These are phyloP conservation scores for Lentinula boryana DNA, from an alignment of 768 basidiomycete species.

Conservation along the genomic window DNA sequence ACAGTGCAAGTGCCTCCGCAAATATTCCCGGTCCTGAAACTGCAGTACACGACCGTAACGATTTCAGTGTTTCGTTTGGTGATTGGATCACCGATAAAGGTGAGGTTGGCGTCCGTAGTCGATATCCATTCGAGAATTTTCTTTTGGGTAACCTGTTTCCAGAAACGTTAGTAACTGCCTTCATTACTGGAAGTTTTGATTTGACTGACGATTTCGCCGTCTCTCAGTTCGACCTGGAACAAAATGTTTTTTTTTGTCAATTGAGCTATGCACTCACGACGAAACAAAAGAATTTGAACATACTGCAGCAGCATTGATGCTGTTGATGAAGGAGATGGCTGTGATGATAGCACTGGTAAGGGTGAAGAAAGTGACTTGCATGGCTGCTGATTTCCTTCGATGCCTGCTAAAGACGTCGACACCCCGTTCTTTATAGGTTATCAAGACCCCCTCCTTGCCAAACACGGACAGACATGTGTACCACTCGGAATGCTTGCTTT, in stretches of 20 bases:
- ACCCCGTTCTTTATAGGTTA: too few relatives aligned
- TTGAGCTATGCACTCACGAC: neutral
- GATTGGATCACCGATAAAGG: slow-evolving; percentile 15
- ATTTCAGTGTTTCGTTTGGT: slow-evolving; percentile 11
- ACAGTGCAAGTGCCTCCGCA: slow-evolving; percentile 27
- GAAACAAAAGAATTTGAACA: neutral
- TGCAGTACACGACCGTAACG: slow-evolving; percentile 24
- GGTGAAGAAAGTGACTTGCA: too few relatives aligned
- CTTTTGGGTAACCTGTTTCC: neutral
- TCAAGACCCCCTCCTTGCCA: too few relatives aligned
- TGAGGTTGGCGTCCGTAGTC: slow-evolving; percentile 16
- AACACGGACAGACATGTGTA: too few relatives aligned
- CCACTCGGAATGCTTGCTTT: too few relatives aligned
- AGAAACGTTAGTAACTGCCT: neutral
- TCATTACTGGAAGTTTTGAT: neutral
- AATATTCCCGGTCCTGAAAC: slow-evolving; percentile 10
- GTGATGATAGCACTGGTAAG: neutral
- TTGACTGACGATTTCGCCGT: neutral
- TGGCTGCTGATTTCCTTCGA: too few relatives aligned
- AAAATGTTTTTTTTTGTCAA: too few relatives aligned
- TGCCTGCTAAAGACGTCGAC: too few relatives aligned
- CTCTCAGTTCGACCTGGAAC: neutral
- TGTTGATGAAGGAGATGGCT: neutral
- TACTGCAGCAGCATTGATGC: neutral
- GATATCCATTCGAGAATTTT: slow-evolving; percentile 12